Percentiles rank a stretch among this genome's conserved stretches.
Evolutionary conservation across 2,329 filamentous ascomycete species (phyloP).

Genomic region (Fusarium sp.): DNA sequence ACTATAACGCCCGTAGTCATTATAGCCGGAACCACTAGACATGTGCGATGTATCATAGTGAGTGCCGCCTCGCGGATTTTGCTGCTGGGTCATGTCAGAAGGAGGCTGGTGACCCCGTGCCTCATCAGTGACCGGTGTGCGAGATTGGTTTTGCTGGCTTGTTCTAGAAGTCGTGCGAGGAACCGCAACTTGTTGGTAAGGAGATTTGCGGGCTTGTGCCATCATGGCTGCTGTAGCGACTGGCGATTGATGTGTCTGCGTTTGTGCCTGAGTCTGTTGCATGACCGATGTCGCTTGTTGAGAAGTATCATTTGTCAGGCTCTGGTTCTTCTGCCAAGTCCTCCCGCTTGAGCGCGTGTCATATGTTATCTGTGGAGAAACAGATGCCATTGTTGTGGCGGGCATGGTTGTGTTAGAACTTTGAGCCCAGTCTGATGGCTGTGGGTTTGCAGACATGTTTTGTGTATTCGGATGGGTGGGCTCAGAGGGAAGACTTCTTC

Average conservation of each 20-base stretch:
- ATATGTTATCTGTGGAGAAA: constrained; percentile 34
- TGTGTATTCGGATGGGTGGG: constrained; percentile 13
- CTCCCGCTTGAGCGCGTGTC: constrained; percentile 7
- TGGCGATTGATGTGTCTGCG: constrained; percentile 44
- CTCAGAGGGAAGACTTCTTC: constrained; percentile 38
- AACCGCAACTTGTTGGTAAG: constrained; percentile 45
- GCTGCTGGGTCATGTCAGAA: constrained; percentile 29
- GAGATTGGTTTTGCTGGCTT: constrained; percentile 50
- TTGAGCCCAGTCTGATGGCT: constrained; percentile 32
- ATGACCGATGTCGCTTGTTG: constrained; percentile 30
- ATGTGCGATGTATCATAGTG: constrained; percentile 27
- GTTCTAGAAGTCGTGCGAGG: constrained; percentile 52
- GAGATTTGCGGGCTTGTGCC: constrained; percentile 49
- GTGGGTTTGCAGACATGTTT: constrained; percentile 17
- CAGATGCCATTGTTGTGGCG: constrained; percentile 16
- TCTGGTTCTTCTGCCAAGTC: constrained; percentile 17
- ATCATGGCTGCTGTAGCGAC: constrained; percentile 48
- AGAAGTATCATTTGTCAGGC: constrained; percentile 11
- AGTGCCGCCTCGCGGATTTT: constrained; percentile 7
- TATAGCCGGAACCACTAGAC: constrained; percentile 31
- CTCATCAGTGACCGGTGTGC: constrained; percentile 46
- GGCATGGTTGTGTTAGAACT: constrained; percentile 8
- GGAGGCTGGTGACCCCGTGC: constrained; percentile 37
- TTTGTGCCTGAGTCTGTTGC: constrained; percentile 40
- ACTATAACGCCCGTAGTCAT: constrained; percentile 39